Evolutionary conservation across 805 yeast species (phyloP).

Genomic region (Candida namnaoensis): DNA sequence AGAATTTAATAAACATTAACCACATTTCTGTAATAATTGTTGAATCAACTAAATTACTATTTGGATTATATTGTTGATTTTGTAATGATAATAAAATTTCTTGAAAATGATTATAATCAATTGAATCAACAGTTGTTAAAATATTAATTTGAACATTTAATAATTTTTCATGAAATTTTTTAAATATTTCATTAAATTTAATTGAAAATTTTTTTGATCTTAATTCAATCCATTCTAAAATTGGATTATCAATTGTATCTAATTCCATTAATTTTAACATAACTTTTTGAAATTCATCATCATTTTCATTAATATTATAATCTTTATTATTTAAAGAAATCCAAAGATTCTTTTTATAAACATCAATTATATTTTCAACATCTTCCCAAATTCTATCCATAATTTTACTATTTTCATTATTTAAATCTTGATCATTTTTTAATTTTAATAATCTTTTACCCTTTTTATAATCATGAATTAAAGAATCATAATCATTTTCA

Average conservation of each 20-base stretch:
- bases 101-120: slow-evolving; percentile 22
- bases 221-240: slow-evolving; percentile 49
- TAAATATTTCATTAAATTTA: slow-evolving; percentile 31
- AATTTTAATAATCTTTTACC: slow-evolving; percentile 26
- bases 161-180: slow-evolving; percentile 30
- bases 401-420: slow-evolving; percentile 24
- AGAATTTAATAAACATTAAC: slow-evolving; percentile 35
- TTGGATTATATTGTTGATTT: not conserved
- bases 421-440: not conserved
- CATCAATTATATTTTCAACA: slow-evolving; percentile 43
- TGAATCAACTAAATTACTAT: slow-evolving; percentile 36
- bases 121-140: slow-evolving; percentile 25
- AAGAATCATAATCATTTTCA: slow-evolving; percentile 45
- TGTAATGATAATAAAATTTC: slow-evolving; percentile 3
- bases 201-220: slow-evolving; percentile 33
- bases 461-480: slow-evolving; percentile 47
- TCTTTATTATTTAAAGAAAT: slow-evolving; percentile 24
- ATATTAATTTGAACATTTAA: slow-evolving; percentile 30
- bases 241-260: slow-evolving; percentile 58
- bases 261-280: slow-evolving; percentile 53
- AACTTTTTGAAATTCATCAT: slow-evolving; percentile 26
- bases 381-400: slow-evolving; percentile 46
- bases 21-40: slow-evolving; percentile 52
- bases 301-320: slow-evolving; percentile 14
- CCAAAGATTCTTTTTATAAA: slow-evolving; percentile 50